Evolutionary conservation across 2,329 filamentous ascomycete species (phyloP), one percentile per base, ranked within the genome.

Genomic region (Kalmusia sp.): DNA sequence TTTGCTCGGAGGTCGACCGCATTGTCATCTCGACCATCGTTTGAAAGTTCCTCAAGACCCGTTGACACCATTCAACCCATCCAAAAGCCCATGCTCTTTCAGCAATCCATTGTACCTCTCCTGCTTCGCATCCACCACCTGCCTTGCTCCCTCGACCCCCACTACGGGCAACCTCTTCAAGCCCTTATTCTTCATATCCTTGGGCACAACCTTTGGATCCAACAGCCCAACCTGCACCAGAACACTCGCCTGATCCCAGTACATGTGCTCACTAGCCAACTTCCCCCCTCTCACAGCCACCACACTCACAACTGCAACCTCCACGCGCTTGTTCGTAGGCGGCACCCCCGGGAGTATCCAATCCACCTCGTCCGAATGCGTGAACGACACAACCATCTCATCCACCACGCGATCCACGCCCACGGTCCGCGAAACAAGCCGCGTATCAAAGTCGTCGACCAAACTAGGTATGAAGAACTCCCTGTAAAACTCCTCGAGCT

Each of bases 231-330:
- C 67, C 62, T 86, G 84, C 15, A 84, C 76, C 2, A 86, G 69
- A 4, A 85, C 83, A 28, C 76, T 81, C 1, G 84, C 83, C 57
- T 86, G 82, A 51, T 86, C 83, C 83, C 83, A 86, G 60, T 85
- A 85, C 52, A 84, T 73, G 55, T 84, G 81, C 64, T 86, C 83
- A 1, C 81, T 80, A 47, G 78, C 80, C 14, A 86, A 68, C 59
- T 80, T 82, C 0, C 79, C 82, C 1, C 78, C 82, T 28, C 81
- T 75, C 14, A 85, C 70, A 33, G 77, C 77, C 4, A 86, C 81
- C 9, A 87, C 77, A 48, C 79, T 82, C 24, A 86, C 82, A 27
- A 86, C 63, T 2, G 83, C 76, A 21, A 87, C 73, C 60, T 86
- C 78, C 2, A 86, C 81, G n/a, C 71, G 69, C 51, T 80, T 83